Percentiles rank a stretch among this genome's conserved stretches.
phyloP scores from a whole-genome alignment of 495 filamentous ascomycete genomes.

The Hypoxylon trugodes region DNA sequence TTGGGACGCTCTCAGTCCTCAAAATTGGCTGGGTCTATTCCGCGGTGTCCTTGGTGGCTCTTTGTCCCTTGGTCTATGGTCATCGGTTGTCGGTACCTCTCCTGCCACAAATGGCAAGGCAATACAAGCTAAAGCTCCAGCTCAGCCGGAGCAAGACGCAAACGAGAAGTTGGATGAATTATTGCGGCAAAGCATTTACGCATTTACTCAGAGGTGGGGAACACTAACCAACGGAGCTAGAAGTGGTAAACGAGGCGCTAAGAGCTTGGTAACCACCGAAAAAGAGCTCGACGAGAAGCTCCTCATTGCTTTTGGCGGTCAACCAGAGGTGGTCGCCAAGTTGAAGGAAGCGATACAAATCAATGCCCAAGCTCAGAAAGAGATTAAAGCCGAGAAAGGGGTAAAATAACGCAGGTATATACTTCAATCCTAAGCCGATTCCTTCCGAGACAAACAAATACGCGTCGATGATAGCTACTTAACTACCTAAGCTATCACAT shows the following conservation, averaged over 20 bases:
- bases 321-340: slow-evolving; percentile 58
- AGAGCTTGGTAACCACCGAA: slow-evolving; percentile 52
- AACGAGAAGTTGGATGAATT: slow-evolving; percentile 83
- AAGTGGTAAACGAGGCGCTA: slow-evolving; percentile 46
- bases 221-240: slow-evolving; percentile 49
- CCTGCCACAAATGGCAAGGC: slow-evolving; percentile 25
- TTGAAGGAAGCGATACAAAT: slow-evolving; percentile 60
- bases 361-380: slow-evolving; percentile 50
- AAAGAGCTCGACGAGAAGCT: slow-evolving; percentile 57
- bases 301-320: slow-evolving; percentile 53
- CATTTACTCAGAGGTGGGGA: slow-evolving; percentile 74
- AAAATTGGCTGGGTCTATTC: slow-evolving; percentile 53
- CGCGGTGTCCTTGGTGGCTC: slow-evolving; percentile 51
- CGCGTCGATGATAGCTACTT: too few species aligned
- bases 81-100: slow-evolving; percentile 33
- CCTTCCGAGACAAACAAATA: too few species aligned
- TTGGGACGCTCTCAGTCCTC: slow-evolving; percentile 72
- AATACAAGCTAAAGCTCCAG: slow-evolving; percentile 17
- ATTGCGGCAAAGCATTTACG: slow-evolving; percentile 78
- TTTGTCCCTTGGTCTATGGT: slow-evolving; percentile 48
- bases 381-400: slow-evolving; percentile 44
- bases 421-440: not conserved
- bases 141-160: slow-evolving; percentile 61
- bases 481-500: too few species aligned
- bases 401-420: slow-evolving; percentile 31